Conservation (phyloP, 116 monocot species). For the Cymodocea nodosa region DNA sequence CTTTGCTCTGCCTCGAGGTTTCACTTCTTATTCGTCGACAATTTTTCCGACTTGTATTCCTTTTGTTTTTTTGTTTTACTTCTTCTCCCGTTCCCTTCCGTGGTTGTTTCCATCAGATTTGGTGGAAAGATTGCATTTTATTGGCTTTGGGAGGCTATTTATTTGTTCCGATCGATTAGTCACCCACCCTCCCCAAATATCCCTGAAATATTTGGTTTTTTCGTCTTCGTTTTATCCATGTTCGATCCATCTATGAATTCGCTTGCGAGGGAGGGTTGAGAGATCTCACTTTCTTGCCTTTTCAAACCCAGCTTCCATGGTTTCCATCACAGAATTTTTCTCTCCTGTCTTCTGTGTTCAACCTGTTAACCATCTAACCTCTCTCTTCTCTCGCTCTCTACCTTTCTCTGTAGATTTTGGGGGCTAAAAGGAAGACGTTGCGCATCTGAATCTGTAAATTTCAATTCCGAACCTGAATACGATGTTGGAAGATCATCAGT, state of each 20-base stretch:
- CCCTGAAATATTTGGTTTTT: neutral
- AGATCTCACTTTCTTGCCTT: neutral
- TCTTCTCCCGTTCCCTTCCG: neutral
- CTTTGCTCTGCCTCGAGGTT: neutral
- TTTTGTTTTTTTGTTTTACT: neutral
- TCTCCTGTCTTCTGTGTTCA: too few relatives aligned
- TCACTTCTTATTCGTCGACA: neutral
- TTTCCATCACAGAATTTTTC: neutral
- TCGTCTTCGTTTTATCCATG: neutral
- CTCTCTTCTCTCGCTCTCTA: neutral
- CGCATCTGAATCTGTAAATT: neutral
- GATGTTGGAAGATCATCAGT: constrained; percentile 53
- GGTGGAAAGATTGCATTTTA: constrained; percentile 3
- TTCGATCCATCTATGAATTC: neutral
- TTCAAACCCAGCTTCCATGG: too few relatives aligned
- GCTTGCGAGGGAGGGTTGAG: neutral
- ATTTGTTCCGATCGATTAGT: neutral
- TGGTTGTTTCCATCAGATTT: constrained; percentile 6
- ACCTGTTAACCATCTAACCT: neutral
- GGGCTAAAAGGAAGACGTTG: neutral
- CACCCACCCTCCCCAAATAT: neutral
- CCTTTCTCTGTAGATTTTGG: neutral
- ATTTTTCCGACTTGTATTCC: neutral
- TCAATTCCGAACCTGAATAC: neutral
- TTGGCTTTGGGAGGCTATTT: neutral